A percentile compares a stretch with the other conserved stretches of the same genome.
phyloP scores from a whole-genome alignment of 257 asterid species.

The Solanum acaule region DNA sequence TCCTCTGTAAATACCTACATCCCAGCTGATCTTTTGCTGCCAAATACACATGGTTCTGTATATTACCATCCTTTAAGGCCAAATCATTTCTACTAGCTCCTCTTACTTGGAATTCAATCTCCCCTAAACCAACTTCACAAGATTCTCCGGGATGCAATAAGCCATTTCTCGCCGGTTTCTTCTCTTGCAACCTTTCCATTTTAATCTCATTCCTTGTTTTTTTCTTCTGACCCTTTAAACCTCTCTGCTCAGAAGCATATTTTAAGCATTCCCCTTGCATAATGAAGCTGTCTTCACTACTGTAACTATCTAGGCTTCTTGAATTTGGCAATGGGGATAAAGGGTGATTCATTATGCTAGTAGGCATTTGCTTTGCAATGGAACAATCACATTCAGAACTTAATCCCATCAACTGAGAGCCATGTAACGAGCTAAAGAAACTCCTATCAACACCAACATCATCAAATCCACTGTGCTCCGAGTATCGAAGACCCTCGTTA shows the following conservation, averaged over 20 bases:
- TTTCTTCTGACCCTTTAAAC: slow-evolving; percentile 12
- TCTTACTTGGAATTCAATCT: not conserved
- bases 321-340: not conserved
- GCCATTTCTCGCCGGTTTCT: not conserved
- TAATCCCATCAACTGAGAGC: slow-evolving; percentile 5
- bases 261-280: slow-evolving; percentile 8
- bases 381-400: slow-evolving; percentile 1
- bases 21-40: slow-evolving; percentile 33
- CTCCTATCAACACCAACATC: not conserved
- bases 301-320: not conserved
- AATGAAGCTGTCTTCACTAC: slow-evolving; percentile 5
- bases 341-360: not conserved
- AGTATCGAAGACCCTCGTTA: not conserved
- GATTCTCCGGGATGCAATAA: not conserved
- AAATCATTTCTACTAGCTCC: not conserved
- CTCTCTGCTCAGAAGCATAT: slow-evolving; percentile 3
- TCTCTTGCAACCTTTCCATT: not conserved
- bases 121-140: not conserved
- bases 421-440: not conserved
- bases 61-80: not conserved
- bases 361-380: not conserved
- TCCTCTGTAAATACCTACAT: slow-evolving; percentile 26
- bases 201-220: not conserved
- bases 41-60: slow-evolving; percentile 8
- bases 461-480: not conserved